These are phyloP conservation scores for Gracilaria gracilis DNA, from an alignment of 23 red algal species.

Conservation along the genomic window DNA sequence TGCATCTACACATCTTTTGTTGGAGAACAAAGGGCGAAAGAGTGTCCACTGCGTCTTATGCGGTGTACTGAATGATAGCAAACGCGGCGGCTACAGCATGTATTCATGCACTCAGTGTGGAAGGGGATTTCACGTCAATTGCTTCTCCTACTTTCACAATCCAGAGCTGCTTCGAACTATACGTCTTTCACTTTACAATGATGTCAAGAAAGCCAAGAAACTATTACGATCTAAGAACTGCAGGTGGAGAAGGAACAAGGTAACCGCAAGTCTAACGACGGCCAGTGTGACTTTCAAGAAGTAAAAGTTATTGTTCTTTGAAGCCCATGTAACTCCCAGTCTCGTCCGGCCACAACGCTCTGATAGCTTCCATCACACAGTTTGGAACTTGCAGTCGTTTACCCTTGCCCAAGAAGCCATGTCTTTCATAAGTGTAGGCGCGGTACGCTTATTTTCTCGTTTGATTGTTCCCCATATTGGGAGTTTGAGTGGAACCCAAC, in stretches of 20 bases:
- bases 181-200: neutral
- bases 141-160: slow-evolving; percentile 1
- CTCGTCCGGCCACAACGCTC: no score
- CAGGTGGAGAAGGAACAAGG: neutral
- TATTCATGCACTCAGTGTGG: neutral
- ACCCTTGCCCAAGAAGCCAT: slow-evolving; percentile 11
- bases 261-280: neutral
- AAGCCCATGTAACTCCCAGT: slow-evolving; percentile 6
- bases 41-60: no score
- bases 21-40: no score
- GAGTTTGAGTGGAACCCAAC: no score
- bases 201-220: neutral
- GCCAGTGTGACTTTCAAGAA: neutral
- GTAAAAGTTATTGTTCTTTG: slow-evolving; percentile 2
- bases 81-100: no score
- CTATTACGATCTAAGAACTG: neutral
- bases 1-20: no score
- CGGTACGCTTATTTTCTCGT: no score
- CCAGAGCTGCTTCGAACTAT: neutral
- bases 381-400: neutral
- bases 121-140: slow-evolving; percentile 20
- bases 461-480: no score
- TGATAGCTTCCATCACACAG: neutral
- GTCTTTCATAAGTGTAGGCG: no score
- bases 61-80: no score